Evolutionary conservation across 352 stramenopile species (phyloP).

Genomic region (Plasmopara muralis): DNA sequence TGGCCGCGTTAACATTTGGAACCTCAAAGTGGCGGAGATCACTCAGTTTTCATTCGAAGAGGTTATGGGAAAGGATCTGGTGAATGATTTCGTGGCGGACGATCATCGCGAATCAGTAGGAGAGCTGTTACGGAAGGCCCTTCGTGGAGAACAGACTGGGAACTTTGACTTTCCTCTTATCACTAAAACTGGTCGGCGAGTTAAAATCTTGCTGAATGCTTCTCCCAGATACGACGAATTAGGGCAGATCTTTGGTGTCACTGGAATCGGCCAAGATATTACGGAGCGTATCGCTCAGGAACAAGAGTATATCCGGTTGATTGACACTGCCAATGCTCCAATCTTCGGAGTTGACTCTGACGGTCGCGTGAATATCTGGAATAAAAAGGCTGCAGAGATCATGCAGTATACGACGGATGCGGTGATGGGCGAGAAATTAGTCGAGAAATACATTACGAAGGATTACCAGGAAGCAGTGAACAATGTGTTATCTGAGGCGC

Average conservation of each 20-base stretch:
- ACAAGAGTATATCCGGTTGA: constrained; percentile 27
- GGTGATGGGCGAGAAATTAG: constrained; percentile 35
- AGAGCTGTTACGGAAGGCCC: constrained; percentile 27
- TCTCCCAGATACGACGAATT: constrained; percentile 61
- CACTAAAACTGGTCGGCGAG: constrained; percentile 36
- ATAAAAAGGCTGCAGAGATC: constrained; percentile 31
- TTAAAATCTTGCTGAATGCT: constrained; percentile 60
- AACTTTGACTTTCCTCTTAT: constrained; percentile 83
- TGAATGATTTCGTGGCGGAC: constrained; percentile 45
- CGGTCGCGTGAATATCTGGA: constrained; percentile 33
- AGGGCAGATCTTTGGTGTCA: constrained; percentile 68
- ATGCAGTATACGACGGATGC: constrained; percentile 46
- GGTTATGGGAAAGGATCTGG: constrained; percentile 65
- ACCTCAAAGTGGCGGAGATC: constrained; percentile 67
- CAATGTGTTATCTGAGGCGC: constrained; percentile 14
- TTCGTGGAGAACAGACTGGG: constrained; percentile 44
- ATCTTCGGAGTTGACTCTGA: constrained; percentile 68
- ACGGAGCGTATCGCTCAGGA: too few relatives aligned
- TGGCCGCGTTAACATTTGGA: constrained; percentile 60
- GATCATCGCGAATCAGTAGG: constrained; percentile 26
- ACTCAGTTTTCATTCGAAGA: constrained; percentile 75
- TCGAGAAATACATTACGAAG: constrained; percentile 22
- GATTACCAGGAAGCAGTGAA: constrained; percentile 15
- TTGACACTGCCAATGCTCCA: constrained; percentile 66
- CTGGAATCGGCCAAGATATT: constrained; percentile 66